Evolutionary conservation across 176 grass and related monocot genomes (phyloP), one percentile per base, ranked within the genome.

Genomic region (Cenchrus fungigraminus): DNA sequence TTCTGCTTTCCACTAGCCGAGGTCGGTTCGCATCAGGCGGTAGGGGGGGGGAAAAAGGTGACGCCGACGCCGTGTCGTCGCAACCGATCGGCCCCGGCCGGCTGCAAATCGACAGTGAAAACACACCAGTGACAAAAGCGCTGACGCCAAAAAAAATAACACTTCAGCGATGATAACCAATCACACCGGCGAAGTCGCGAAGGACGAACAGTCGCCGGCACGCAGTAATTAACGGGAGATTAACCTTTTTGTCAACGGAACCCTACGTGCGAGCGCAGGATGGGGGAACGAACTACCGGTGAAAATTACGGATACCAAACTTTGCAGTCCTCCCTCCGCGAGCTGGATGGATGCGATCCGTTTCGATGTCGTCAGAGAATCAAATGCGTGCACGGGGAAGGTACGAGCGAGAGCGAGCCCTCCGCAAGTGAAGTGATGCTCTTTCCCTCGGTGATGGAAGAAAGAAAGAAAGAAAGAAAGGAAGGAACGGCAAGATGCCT

Each of bases 221-320:
- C 19, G 17, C 4, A 40, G n/a, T 34, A 12, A 79, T 6, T 31
- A 13, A 37, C 9, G 15, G 45, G 60, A 65, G 61, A 16, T 37
- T 22, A 9, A 65, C 25, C 77, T 1, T 74, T 42, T 54, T 58
- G 71, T 74, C 70, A 65, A 74, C 31, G 29, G 19, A 53, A 42
- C 28, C 20, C 31, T 32, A 32, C 31, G 16, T 2, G 63, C 78
- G 12, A 40, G 47, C 45, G 77, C 2, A 34, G 28, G 46, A 79
- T 20, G 62, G 14, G 12, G 14, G 12, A 9, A 0, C 45, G 12
- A 9, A 0, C 45, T 40, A 0, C 58, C 2, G 31, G 31, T 74
- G 82, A 84, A 75, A 65, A 84, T 53, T 83, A 75, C 45, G 37
- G 45, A 11, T 74, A 74, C 70, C 81, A 83, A 83, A 65, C 70